phyloP scores from a whole-genome alignment of 176 grass and related monocot genomes.

The Cenchrus americanus region DNA sequence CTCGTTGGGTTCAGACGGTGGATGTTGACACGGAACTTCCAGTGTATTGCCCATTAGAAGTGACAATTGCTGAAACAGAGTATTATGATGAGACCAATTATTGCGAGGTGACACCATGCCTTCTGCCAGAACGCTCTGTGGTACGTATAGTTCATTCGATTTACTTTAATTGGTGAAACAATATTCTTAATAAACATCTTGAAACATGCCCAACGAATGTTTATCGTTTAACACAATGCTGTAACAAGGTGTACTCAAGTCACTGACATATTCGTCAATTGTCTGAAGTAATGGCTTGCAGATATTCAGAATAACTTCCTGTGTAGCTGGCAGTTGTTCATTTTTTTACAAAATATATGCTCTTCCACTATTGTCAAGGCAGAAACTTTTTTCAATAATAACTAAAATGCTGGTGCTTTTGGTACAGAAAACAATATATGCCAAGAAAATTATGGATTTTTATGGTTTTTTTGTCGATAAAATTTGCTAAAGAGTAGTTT shows the following conservation, averaged over 20 bases:
- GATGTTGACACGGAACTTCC: conserved; percentile 93
- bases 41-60: conserved; percentile 91
- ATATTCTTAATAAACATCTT: conserved; percentile 25
- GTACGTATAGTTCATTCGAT: conserved; percentile 49
- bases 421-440: no score
- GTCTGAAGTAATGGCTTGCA: background rate
- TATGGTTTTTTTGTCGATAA: background rate
- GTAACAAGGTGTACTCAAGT: conserved; percentile 9
- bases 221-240: conserved; percentile 2
- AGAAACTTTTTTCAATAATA: background rate
- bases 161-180: conserved; percentile 16
- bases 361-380: background rate
- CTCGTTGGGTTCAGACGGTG: conserved; percentile 85
- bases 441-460: background rate
- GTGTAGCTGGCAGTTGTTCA: background rate
- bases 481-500: background rate
- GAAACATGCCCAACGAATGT: background rate
- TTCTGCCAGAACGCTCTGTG: conserved; percentile 92
- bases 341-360: conserved; percentile 2
- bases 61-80: conserved; percentile 84
- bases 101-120: conserved; percentile 91
- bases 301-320: no score
- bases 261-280: conserved; percentile 28
- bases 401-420: no score
- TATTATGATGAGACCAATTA: conserved; percentile 85